phyloP scores from a whole-genome alignment of 1,284 basidiomycete species.

The Ceratobasidium sp. region DNA sequence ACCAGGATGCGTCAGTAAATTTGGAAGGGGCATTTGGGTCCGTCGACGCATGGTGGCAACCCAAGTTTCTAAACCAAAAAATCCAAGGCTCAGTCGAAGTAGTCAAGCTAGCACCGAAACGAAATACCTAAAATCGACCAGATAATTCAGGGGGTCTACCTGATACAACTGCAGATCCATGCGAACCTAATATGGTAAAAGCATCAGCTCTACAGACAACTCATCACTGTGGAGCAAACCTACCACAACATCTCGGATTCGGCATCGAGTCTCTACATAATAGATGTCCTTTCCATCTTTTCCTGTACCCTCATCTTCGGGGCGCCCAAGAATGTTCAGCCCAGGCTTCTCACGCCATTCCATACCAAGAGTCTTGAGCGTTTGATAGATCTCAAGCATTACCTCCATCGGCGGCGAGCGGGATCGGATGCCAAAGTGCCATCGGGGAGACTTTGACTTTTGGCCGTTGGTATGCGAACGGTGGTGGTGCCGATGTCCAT shows the following conservation, averaged over 20 bases:
- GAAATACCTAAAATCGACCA: slow-evolving; percentile 94
- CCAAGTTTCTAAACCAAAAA: slow-evolving; percentile 9
- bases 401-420: slow-evolving; percentile 98
- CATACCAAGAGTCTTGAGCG: slow-evolving; percentile 92
- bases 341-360: slow-evolving; percentile 89
- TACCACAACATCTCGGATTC: slow-evolving; percentile 90
- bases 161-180: slow-evolving; percentile 98
- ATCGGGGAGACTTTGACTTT: slow-evolving; percentile 65
- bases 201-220: not conserved
- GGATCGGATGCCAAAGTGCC: slow-evolving; percentile 98
- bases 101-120: slow-evolving; percentile 2
- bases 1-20: slow-evolving; percentile 64
- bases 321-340: slow-evolving; percentile 42
- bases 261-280: slow-evolving; percentile 92
- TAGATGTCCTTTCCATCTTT: slow-evolving; percentile 72
- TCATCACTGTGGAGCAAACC: slow-evolving; percentile 47
- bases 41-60: slow-evolving; percentile 52
- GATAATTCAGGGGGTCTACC: slow-evolving; percentile 94
- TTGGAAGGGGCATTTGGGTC: slow-evolving; percentile 65
- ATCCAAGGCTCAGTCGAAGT: slow-evolving; percentile 12
- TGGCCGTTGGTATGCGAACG: slow-evolving; percentile 40
- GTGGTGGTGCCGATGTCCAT: slow-evolving; percentile 38
- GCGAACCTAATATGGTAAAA: slow-evolving; percentile 72
- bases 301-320: slow-evolving; percentile 54
- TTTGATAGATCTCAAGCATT: slow-evolving; percentile 98